phyloP scores from a whole-genome alignment of 176 grass and related monocot genomes.

The Carex kokanica region DNA sequence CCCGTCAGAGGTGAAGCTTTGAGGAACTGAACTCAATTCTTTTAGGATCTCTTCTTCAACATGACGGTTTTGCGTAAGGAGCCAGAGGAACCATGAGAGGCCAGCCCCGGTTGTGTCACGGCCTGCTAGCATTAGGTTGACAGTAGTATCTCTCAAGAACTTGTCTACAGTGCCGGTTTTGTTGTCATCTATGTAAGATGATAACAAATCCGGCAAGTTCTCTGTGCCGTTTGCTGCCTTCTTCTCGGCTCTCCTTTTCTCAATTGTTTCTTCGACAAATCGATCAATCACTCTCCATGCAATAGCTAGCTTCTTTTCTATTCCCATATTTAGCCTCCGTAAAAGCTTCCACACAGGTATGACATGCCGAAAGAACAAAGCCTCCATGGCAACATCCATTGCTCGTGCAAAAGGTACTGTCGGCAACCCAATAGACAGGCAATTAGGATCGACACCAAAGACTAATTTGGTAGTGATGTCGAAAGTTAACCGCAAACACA shows the following conservation, averaged over 20 bases:
- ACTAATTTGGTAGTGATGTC: slow-evolving; percentile 53
- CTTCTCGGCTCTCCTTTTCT: slow-evolving; percentile 38
- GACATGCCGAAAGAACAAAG: slow-evolving; percentile 52
- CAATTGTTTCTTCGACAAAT: slow-evolving; percentile 49
- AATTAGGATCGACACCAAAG: slow-evolving; percentile 68
- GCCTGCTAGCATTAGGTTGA: slow-evolving; percentile 76
- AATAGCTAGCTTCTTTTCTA: slow-evolving; percentile 50
- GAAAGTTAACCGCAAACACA: slow-evolving; percentile 68
- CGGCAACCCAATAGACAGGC: slow-evolving; percentile 42
- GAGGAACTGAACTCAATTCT: slow-evolving; percentile 40
- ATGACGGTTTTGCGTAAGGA: slow-evolving; percentile 42
- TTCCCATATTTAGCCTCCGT: slow-evolving; percentile 31
- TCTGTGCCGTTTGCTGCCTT: neutral
- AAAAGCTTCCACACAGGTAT: slow-evolving; percentile 63
- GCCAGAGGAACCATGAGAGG: slow-evolving; percentile 84
- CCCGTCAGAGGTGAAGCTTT: neutral
- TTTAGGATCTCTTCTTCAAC: slow-evolving; percentile 52
- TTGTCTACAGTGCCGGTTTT: slow-evolving; percentile 18
- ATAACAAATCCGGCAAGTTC: slow-evolving; percentile 43
- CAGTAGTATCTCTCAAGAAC: slow-evolving; percentile 57
- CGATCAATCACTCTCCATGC: slow-evolving; percentile 49
- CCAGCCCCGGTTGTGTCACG: slow-evolving; percentile 68
- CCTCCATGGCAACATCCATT: slow-evolving; percentile 54
- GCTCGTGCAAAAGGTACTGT: slow-evolving; percentile 58
- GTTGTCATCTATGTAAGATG: slow-evolving; percentile 49